Evolutionary conservation across 2,329 filamentous ascomycete genomes (phyloP), one percentile per base, ranked within the genome.

Genomic region (Epichloe scottii): DNA sequence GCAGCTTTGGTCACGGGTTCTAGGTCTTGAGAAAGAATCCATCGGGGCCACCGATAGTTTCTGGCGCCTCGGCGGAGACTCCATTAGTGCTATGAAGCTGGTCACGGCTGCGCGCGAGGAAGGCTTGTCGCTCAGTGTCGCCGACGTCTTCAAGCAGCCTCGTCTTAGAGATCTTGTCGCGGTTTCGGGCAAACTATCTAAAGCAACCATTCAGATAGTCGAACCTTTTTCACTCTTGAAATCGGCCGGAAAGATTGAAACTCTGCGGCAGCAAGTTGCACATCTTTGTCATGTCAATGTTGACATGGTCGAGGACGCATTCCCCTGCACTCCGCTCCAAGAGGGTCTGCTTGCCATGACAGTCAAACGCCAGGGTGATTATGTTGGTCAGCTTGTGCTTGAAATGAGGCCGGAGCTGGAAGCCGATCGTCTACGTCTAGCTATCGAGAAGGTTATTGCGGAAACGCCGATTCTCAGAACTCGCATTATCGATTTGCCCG

Each of bases 41-140:
- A 57, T 59, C 33, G 50, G 50, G 15, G 45, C 43, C 15, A 41
- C 53, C 30, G 51, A 56, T 15, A 53, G 46, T 34, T 56, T 58
- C 40, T 26, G 53, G 10, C 35, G 48, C 30, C 21, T 55, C 68
- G 1, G 70, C 69, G 3, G 51, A 55, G 26, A 80, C 74, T 60
- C 58, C 10, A 56, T 61, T 39, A 49, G 42, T 11, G 55, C 54
- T 11, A 56, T 56, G 35, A 44, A 30, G 4, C 41, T 55, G 2
- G 48, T 49, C 15, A 15, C 26, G 15, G 26, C 15, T 10, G 44
- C 44, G 23, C 23, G 23, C 4, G 23, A 23, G 4, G 23, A 23
- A 23, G 23, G 23, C 4, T 23, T 23, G 23, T 23, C 23, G 4
- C 23, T 23, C 23, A 23, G 23, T 23, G 23, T 23, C 23, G 23